Base-by-base conservation (phyloP, 1,284 basidiomycete species). In the Coniophora puteana region DNA sequence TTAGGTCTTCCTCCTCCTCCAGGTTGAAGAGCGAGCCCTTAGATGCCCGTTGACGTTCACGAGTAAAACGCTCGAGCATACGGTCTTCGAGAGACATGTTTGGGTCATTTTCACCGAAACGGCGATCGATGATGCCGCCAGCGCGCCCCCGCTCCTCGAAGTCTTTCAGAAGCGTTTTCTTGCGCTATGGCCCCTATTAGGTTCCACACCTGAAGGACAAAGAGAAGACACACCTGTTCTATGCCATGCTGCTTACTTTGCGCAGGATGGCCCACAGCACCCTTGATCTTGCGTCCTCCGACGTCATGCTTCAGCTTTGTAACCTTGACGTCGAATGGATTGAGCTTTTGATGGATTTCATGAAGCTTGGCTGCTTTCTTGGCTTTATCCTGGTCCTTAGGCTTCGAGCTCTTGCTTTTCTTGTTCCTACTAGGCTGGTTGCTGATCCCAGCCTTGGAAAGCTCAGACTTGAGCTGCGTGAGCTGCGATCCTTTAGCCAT, bases 31-130 rank as follows among this genome's bases (percentile, higher is more conserved):
- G 71, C n/a, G 72, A 73, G 35, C 85, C 83, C 62, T 87, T 92
- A 32, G 87, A 85, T 16, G 79, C 69, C 12, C 83, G 74, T 57
- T 93, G 89, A 46, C 89, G 71, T 62, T 98, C 95, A 46, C 79
- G 78, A 5, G 93, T 98, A 62, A 97, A 99, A 26, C 96, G 85
- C 65, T 97, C 93, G 21, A 99, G 76, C 85, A 98, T 98, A 50
- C 93, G 89, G 54, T 99, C 95, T 61, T 99, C 96, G 13, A 93
- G 72, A 8, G 87, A 86, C 76, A 99, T 82, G 8, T 80, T 78
- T 2, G 93, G 83, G 53, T 99, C 84, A 54, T 89, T 86, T 76
- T 99, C 96, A 67, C 96, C 96, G 55, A 99, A 97, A 28, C 96
- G 86, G 41, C 92, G 80, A 65, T 99, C 96, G 40, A 95, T 69